Conservation (phyloP, 441 rosid genomes). For the Capsella rubella region DNA sequence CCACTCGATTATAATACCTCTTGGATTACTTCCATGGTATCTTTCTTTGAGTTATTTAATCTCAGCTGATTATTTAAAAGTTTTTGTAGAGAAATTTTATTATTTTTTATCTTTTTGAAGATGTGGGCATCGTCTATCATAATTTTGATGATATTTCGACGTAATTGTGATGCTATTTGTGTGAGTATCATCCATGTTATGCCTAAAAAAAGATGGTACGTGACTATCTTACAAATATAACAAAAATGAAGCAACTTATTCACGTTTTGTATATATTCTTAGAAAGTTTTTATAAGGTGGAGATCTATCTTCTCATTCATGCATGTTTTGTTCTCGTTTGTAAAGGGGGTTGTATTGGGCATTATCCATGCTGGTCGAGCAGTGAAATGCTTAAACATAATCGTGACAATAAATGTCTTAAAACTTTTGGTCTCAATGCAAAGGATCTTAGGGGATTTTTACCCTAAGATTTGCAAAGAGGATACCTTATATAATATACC, state of each 20-base stretch:
- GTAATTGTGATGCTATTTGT: neutral
- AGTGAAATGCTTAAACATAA: slow-evolving; percentile 80
- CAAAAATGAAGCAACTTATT: neutral
- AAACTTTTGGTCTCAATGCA: too few species aligned
- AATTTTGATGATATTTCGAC: neutral
- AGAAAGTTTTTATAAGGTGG: neutral
- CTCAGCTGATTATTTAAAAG: too few species aligned
- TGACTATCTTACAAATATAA: neutral
- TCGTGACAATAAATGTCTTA: slow-evolving; percentile 45
- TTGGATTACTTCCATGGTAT: too few species aligned
- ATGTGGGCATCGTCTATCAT: neutral
- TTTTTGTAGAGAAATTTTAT: too few species aligned
- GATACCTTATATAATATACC: too few species aligned
- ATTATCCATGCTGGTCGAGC: slow-evolving; percentile 68
- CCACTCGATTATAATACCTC: neutral
- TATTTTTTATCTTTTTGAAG: too few species aligned
- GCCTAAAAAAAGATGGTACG: neutral
- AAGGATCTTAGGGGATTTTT: too few species aligned
- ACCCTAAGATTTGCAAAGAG: too few species aligned
- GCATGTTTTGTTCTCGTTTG: neutral
- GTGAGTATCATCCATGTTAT: neutral
- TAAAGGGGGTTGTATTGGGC: slow-evolving; percentile 90
- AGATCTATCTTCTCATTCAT: neutral
- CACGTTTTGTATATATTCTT: neutral
- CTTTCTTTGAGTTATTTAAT: neutral